Base-by-base conservation (phyloP, 192 early-diverging fungal species). In the Funneliformis mosseae region DNA sequence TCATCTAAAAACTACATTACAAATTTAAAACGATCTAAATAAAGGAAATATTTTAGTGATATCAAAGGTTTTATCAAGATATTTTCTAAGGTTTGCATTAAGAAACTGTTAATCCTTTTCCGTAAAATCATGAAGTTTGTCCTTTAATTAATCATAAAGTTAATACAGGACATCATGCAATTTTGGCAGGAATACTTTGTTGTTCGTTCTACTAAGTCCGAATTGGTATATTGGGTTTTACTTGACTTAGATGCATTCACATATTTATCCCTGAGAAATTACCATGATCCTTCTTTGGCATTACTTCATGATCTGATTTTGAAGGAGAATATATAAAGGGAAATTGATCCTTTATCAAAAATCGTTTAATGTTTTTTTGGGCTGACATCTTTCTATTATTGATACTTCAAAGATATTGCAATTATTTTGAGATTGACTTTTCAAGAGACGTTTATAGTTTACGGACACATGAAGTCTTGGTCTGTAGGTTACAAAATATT, bases 41-140 rank as follows among this genome's bases (percentile, higher is more conserved):
- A 67, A 67, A 68, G 67, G 67, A 68, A 68, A 68, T 33, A 68
- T 68, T 68, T 23, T 28, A 11, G n/a, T 23, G 67, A 68, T 68
- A 33, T 27, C 25, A 27, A 68, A 68, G 1, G 39, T 14, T 27
- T 68, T 68, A 38, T 10, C 67, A 38, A 68, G 39, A 39, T 27
- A 3, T 67, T 67, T 23, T 67, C 66, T 67, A 67, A 68, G 67
- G 18, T 18, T 25, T 6, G 25, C 23, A 68, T 41, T 23, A 28
- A 68, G 67, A 68, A 7, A 3, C 67, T 2, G 39, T 23, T 55
- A 5, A 55, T 55, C 18, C 50, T 55, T 55, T 55, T 50, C 50
- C 18, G 50, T 55, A 55, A 55, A 55, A 16, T 55, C 50, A 4
- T 55, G 50, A 21, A 55, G 50, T 55, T 55, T 5, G 18, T 55